These are phyloP conservation scores for Candida dajiaensis DNA, from an alignment of 805 yeast species.

Conservation along the genomic window DNA sequence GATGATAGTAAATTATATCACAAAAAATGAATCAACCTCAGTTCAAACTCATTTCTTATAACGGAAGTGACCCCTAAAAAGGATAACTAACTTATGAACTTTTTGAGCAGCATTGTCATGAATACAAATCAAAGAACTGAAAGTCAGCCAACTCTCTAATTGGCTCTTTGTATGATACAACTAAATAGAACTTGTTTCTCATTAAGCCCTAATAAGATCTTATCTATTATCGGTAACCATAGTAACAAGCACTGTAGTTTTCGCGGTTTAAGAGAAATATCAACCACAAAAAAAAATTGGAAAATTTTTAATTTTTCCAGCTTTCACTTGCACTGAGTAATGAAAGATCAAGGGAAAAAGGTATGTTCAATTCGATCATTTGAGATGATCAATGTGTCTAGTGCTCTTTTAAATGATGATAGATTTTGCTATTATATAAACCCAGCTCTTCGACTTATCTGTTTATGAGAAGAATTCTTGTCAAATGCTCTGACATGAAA, in stretches of 20 bases:
- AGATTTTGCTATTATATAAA: constrained; percentile 22
- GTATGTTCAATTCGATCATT: constrained; percentile 5
- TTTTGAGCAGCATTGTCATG: no score
- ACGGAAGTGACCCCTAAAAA: no score
- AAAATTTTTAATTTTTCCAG: background rate
- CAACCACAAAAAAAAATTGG: background rate
- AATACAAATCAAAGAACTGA: no score
- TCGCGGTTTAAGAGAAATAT: background rate
- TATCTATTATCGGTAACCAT: background rate
- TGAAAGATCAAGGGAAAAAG: background rate
- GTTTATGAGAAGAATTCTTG: constrained; percentile 24
- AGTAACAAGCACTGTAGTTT: background rate
- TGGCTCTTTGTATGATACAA: no score
- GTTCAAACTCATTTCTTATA: no score
- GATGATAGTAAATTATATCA: no score
- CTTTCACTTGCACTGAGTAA: no score
- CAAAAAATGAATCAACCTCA: no score
- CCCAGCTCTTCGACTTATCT: constrained; percentile 28
- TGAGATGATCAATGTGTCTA: constrained; percentile 17
- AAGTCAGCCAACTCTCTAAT: no score
- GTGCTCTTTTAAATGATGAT: constrained; percentile 23
- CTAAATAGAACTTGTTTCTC: no score
- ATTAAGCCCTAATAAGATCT: background rate
- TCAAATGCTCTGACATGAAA: constrained; percentile 22
- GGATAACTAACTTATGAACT: no score